Conservation (phyloP, 2,329 filamentous ascomycete genomes). For the Phyllosticta paracitricarpa region DNA sequence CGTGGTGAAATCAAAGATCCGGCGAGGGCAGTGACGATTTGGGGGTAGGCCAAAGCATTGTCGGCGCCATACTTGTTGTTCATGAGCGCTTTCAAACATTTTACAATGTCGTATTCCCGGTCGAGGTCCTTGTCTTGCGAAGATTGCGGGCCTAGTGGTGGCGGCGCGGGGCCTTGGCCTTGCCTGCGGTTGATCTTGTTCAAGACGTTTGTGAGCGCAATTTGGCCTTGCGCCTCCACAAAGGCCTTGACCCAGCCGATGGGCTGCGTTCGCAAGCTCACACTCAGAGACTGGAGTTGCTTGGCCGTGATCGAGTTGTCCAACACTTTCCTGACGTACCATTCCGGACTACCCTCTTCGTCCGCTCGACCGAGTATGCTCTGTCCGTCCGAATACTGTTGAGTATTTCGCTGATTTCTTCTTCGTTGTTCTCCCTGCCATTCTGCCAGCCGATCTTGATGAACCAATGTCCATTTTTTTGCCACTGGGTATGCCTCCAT, state of each 20-base stretch:
- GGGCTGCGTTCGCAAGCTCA: slow-evolving; percentile 89
- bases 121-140: slow-evolving; percentile 69
- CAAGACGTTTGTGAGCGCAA: slow-evolving; percentile 87
- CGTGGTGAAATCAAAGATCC: slow-evolving; percentile 81
- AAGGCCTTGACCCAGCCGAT: slow-evolving; percentile 96
- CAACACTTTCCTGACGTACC: slow-evolving; percentile 96
- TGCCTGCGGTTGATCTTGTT: slow-evolving; percentile 88
- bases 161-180: slow-evolving; percentile 59
- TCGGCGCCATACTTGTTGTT: slow-evolving; percentile 99
- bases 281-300: slow-evolving; percentile 83
- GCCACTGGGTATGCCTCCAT: slow-evolving; percentile 91
- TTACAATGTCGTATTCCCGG: slow-evolving; percentile 92
- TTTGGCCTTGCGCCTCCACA: slow-evolving; percentile 93
- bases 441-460: slow-evolving; percentile 89
- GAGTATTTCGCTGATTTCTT: slow-evolving; percentile 58
- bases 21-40: slow-evolving; percentile 78
- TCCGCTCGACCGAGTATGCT: slow-evolving; percentile 68
- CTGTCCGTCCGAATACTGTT: slow-evolving; percentile 53
- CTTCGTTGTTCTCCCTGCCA: slow-evolving; percentile 92
- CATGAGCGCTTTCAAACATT: slow-evolving; percentile 94
- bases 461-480: slow-evolving; percentile 96
- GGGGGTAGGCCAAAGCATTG: slow-evolving; percentile 81
- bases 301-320: slow-evolving; percentile 89
- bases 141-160: slow-evolving; percentile 42
- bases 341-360: slow-evolving; percentile 92